Evolutionary conservation across 352 stramenopile species (phyloP), one percentile per base, ranked within the genome.

Genomic region (Pythium oligandrum): DNA sequence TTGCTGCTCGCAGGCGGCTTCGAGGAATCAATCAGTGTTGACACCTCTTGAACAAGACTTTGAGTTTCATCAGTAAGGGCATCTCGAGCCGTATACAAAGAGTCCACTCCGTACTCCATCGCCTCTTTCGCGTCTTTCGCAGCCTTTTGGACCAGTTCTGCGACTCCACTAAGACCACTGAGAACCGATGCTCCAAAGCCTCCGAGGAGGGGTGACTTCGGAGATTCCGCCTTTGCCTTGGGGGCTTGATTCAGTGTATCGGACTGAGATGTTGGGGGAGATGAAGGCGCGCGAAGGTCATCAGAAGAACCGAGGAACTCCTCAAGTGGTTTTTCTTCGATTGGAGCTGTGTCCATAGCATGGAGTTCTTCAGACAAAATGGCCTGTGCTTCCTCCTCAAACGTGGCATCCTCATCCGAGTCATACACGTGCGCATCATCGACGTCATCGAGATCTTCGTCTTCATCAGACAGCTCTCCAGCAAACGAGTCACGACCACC

Each of bases 121-220:
- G 56, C 79, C 35, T 89, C 79, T 59, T 90, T 90, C 30, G 82
- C 82, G 36, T 88, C 76, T 48, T 85, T 83, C 5, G 83, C 82
- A 0, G 76, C 83, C 52, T 87, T 88, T 11, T 86, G 66, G 11
- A 93, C 76, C 43, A 84, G 70, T 10, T 79, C 80, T 8, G 80
- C 78, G 11, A 90, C 73, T 7, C 78, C 80, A 31, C 81, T 76
- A 40, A 89, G 76, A 12, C 78, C 75, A 50, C 67, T 89, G 35
- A 88, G 58, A 32, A 91, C 50, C 30, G 75, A 89, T 10, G 64
- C 65, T 6, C 80, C 80, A 51, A 90, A 70, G 5, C 48, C 58
- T 40, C 63, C 76, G 10, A 80, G 52, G 43, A 66, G 71, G 6
- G 17, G 17, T 26, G 17, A 26, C 17, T 26, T 26, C 17, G 17